Conservation (phyloP, 345 rosid genomes). For the Brassica rapa region DNA sequence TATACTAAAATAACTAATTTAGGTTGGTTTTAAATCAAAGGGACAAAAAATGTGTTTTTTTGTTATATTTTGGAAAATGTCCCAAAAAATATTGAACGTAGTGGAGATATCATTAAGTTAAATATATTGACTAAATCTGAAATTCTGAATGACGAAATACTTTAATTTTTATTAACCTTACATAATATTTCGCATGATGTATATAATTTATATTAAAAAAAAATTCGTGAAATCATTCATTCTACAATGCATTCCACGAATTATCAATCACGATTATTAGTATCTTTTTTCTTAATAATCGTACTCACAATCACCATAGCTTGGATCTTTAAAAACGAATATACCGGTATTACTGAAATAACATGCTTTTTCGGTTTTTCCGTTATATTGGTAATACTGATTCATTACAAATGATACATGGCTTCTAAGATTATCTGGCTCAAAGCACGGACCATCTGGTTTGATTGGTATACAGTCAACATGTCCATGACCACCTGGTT, state of each 20-base stretch:
- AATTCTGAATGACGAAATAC: not conserved
- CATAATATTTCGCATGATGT: not conserved
- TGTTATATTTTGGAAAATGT: too few species aligned
- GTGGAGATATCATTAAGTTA: not conserved
- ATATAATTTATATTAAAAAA: not conserved
- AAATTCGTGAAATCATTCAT: not conserved
- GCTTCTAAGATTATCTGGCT: constrained; percentile 11
- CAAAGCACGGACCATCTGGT: constrained; percentile 19
- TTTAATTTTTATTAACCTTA: not conserved
- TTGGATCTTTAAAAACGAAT: not conserved
- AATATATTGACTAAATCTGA: not conserved
- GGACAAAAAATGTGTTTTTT: too few species aligned
- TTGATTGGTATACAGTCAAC: constrained; percentile 11
- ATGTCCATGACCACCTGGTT: constrained; percentile 12
- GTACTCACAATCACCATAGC: constrained; percentile 5
- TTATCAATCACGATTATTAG: not conserved
- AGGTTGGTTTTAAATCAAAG: too few species aligned
- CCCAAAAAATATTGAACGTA: too few species aligned
- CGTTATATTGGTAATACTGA: not conserved
- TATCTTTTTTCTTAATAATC: not conserved
- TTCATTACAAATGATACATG: constrained; percentile 31
- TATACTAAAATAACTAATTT: too few species aligned
- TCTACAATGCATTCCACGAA: not conserved
- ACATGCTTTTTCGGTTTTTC: not conserved
- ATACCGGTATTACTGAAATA: not conserved